Evolutionary conservation across 2,329 filamentous ascomycete species (phyloP), one percentile per base, ranked within the genome.

Genomic region (Aspergillus vadensis): DNA sequence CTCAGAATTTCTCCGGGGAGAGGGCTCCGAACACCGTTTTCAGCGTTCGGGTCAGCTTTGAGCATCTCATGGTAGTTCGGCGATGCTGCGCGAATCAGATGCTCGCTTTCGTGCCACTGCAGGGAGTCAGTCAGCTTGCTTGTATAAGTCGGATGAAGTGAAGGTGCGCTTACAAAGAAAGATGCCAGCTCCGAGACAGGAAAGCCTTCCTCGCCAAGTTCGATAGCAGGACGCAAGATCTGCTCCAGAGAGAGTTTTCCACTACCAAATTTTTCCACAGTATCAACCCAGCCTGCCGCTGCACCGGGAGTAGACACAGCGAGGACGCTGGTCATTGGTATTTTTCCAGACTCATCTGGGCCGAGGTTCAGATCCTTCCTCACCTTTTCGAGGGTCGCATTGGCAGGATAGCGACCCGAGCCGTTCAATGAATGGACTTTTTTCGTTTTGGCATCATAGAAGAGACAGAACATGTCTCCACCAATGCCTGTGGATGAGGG

Each of bases 401-500:
- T 86, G 55, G 79, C 82, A 4, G 91, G 88, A 3, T 92, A 86
- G 27, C 95, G 88, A n/a, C 95, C 95, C 1, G 93, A 97, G 19
- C 93, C 95, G 76, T 99, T 99, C 76, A 98, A 81, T 9, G 92
- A 91, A 57, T 88, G 89, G 8, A 98, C 89, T 64, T 90, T 90
- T 72, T 90, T 90, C 0, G 88, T 91, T 68, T 89, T 85, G 44
- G 92, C 91, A 73, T 96, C 86, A 80, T 94, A 98, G 82, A 87
- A 97, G 38, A 98, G 86, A 76, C 93, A 93, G 79, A 98, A 99
- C 88, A 97, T 92, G 78, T 99, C 95, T 64, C 95, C 95, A 59
- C 95, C 95, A 62, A 99, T 97, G 43, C 95, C 95, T 0, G 95
- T 98, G 5, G 91, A 95, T 61, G 88, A 88, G 7, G 95, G 95